Conservation (phyloP, 371 early-diverging fungal genomes). For the Mucor racemosus region DNA sequence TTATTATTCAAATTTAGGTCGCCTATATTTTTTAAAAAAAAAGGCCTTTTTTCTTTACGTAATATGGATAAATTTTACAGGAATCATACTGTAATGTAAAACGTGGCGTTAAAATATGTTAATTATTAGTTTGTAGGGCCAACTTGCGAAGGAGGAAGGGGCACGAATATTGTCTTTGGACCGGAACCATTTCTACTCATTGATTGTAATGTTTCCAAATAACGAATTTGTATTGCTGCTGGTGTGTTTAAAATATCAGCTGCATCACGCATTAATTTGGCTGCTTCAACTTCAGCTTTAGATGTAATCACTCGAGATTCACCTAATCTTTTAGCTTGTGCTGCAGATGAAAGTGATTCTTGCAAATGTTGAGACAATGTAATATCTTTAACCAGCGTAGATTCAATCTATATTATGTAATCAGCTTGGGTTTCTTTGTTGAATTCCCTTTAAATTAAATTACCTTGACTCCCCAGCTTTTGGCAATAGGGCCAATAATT, state of each 20-base stretch:
- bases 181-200: constrained; percentile 19
- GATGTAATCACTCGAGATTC: constrained; percentile 91
- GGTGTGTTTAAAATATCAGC: constrained; percentile 72
- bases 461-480: constrained; percentile 75
- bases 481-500: constrained; percentile 62
- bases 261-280: constrained; percentile 93
- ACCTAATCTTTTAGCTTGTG: constrained; percentile 86
- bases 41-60: not conserved
- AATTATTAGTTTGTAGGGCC: not conserved
- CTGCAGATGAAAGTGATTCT: constrained; percentile 84
- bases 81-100: not conserved
- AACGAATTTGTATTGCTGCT: constrained; percentile 87
- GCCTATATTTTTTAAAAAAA: not conserved
- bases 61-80: not conserved
- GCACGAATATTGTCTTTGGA: constrained; percentile 20
- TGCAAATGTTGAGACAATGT: constrained; percentile 75
- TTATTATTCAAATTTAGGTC: not conserved
- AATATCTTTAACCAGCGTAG: constrained; percentile 88
- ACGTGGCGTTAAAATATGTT: not conserved
- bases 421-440: not conserved
- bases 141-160: constrained; percentile 19
- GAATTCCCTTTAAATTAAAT: not conserved
- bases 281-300: constrained; percentile 89
- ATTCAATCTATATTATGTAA: constrained; percentile 55
- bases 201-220: constrained; percentile 77